Conservation (phyloP, 2,329 filamentous ascomycete species). For the Daldinia sp. region DNA sequence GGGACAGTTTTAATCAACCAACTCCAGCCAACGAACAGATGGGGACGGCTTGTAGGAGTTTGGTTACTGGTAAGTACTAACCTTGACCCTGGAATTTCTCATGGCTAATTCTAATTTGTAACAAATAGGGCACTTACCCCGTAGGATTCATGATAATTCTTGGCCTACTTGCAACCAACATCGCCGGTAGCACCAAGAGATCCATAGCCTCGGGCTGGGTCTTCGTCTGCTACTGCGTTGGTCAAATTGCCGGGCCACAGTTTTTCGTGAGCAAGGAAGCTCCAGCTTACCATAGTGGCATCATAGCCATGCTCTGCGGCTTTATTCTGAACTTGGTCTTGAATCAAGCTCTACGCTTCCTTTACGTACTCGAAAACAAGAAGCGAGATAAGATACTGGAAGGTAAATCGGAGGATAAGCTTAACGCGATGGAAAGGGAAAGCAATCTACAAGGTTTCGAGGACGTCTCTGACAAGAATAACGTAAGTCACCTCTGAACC, state of each 20-base stretch:
- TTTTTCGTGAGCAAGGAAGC: slow-evolving; percentile 51
- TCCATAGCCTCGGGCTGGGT: slow-evolving; percentile 50
- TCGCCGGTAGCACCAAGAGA: slow-evolving; percentile 50
- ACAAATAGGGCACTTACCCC: slow-evolving; percentile 45
- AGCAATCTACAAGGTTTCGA: slow-evolving; percentile 54
- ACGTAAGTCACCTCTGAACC: slow-evolving; percentile 45
- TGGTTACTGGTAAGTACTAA: slow-evolving; percentile 48
- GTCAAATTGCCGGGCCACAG: slow-evolving; percentile 51
- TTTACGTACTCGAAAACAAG: slow-evolving; percentile 51
- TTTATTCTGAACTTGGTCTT: slow-evolving; percentile 50
- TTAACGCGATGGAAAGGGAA: slow-evolving; percentile 48
- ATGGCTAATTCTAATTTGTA: slow-evolving; percentile 47
- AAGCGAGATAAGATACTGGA: slow-evolving; percentile 47
- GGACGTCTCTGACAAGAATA: slow-evolving; percentile 55
- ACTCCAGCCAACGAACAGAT: slow-evolving; percentile 46
- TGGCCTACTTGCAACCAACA: slow-evolving; percentile 48
- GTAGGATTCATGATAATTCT: slow-evolving; percentile 51
- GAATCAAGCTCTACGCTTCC: slow-evolving; percentile 46
- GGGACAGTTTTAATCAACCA: slow-evolving; percentile 51
- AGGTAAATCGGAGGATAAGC: slow-evolving; percentile 50
- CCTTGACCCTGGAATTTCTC: slow-evolving; percentile 51
- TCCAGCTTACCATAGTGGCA: slow-evolving; percentile 52
- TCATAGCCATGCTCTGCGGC: slow-evolving; percentile 51
- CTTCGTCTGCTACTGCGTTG: slow-evolving; percentile 50
- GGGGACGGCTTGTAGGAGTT: slow-evolving; percentile 51